Base-by-base conservation (phyloP, 2,329 filamentous ascomycete genomes). In the Lachnellula willkommii region DNA sequence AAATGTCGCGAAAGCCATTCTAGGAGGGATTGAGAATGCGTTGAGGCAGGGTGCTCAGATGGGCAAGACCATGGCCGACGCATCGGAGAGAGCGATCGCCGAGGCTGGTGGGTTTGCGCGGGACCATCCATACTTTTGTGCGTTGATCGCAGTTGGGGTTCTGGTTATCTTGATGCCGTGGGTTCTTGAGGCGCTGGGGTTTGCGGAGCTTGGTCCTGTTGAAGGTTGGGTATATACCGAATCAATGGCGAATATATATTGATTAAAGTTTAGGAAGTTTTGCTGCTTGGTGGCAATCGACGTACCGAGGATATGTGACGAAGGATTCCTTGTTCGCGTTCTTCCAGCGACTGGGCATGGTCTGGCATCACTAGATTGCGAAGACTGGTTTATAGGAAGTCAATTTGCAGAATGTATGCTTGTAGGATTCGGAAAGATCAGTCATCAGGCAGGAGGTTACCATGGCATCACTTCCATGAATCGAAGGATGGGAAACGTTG, bases 281-380 rank as follows among this genome's bases (percentile, higher is more conserved):
- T 35, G 47, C 47, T 36, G 28, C 47, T 49, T 49, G 47, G 47
- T 49, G 47, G 47, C 47, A 49, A 20, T 49, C 47, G 20, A 49
- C 47, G 2, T 49, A 49, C 28, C 8, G 47, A 49, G 47, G 47
- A 28, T 49, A 49, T 17, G 47, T 49, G 12, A 49, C 47, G 17
- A 14, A 35, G 47, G 17, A 35, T 5, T 49, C 47, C 11, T 36
- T 49, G 20, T 49, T 49, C 47, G 24, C 47, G 47, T 49, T 49
- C 14, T 49, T 49, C 28, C 47, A 49, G 47, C 47, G 47, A 15
- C n/a, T 49, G 4, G 47, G 47, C 14, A 49, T 49, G 47, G 47
- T 49, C 26, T 49, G 47, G 47, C 47, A 15, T 32, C 1, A 26
- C 20, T 36, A 26, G 7, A 5, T 49, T 36, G 47, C 22, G 47